Percentiles rank a stretch among this genome's conserved stretches.
These are phyloP conservation scores for Phialocephala sp. DNA, from an alignment of 2,329 filamentous ascomycete species.

Conservation along the genomic window DNA sequence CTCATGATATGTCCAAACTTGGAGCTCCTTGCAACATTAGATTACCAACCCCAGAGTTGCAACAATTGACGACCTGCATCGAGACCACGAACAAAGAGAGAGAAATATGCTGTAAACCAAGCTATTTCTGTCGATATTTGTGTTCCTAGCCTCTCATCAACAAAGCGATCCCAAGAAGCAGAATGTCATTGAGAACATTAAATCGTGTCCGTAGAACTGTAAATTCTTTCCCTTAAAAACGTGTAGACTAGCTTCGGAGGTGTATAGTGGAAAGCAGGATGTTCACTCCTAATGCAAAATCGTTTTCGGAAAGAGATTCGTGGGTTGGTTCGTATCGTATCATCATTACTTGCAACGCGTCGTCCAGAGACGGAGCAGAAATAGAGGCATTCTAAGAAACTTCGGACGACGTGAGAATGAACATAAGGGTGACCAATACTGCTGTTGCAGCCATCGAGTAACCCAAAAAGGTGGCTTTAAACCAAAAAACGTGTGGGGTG, in stretches of 20 bases:
- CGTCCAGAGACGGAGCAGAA: too few species aligned
- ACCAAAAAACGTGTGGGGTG: neutral
- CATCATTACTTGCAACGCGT: neutral
- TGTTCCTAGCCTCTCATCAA: neutral
- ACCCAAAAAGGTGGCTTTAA: neutral
- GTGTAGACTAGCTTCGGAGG: neutral
- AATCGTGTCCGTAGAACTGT: neutral
- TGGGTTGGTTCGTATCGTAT: neutral
- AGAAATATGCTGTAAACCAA: neutral
- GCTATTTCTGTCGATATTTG: neutral
- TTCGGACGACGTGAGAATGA: too few species aligned
- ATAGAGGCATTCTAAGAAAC: too few species aligned
- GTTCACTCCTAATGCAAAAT: neutral
- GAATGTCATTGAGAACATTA: neutral
- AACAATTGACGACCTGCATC: neutral
- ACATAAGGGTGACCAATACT: too few species aligned
- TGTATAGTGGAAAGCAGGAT: neutral
- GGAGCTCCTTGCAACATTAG: neutral
- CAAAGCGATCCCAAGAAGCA: neutral
- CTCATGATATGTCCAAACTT: slow-evolving; percentile 5
- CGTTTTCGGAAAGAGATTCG: neutral
- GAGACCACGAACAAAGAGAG: neutral
- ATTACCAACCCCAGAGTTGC: neutral
- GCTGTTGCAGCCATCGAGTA: too few species aligned
- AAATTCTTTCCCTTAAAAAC: neutral